Conservation (phyloP, 345 rosid species). For the Camelina neglecta region DNA sequence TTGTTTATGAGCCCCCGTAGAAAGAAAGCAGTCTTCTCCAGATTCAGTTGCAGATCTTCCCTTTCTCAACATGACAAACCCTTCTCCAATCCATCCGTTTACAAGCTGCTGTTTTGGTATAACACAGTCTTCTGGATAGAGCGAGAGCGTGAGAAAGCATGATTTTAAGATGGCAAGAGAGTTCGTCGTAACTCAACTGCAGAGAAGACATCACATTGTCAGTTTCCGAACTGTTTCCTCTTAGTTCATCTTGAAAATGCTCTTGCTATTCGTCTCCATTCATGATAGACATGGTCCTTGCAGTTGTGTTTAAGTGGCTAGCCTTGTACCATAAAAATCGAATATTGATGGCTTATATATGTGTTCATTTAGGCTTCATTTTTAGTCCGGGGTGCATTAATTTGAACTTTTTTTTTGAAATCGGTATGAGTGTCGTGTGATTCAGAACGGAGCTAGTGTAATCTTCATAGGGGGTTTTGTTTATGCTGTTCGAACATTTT, state of each 20-base stretch:
- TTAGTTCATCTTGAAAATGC: constrained; percentile 60
- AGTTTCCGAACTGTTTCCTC: constrained; percentile 44
- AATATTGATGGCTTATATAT: too few relatives aligned
- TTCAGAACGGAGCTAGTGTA: too few relatives aligned
- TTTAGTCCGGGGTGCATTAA: too few relatives aligned
- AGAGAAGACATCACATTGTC: constrained; percentile 64
- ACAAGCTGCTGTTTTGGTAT: constrained; percentile 63
- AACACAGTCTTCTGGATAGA: constrained; percentile 71
- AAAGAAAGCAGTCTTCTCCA: constrained; percentile 59
- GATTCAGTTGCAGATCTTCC: constrained; percentile 56
- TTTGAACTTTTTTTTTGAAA: too few relatives aligned
- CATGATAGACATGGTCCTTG: constrained; percentile 47
- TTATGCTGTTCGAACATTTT: too few relatives aligned
- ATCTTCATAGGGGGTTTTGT: too few relatives aligned
- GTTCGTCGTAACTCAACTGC: constrained; percentile 75
- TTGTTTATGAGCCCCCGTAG: constrained; percentile 47
- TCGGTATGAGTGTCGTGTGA: too few relatives aligned
- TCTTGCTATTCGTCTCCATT: constrained; percentile 57
- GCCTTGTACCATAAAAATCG: too few relatives aligned
- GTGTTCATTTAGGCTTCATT: too few relatives aligned
- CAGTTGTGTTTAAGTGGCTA: constrained; percentile 3
- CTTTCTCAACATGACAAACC: constrained; percentile 54
- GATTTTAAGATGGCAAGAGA: constrained; percentile 65
- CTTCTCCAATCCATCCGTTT: constrained; percentile 77
- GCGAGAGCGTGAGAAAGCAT: constrained; percentile 62